phyloP scores from a whole-genome alignment of 2,329 filamentous ascomycete species.

The Aureobasidium sp. region DNA sequence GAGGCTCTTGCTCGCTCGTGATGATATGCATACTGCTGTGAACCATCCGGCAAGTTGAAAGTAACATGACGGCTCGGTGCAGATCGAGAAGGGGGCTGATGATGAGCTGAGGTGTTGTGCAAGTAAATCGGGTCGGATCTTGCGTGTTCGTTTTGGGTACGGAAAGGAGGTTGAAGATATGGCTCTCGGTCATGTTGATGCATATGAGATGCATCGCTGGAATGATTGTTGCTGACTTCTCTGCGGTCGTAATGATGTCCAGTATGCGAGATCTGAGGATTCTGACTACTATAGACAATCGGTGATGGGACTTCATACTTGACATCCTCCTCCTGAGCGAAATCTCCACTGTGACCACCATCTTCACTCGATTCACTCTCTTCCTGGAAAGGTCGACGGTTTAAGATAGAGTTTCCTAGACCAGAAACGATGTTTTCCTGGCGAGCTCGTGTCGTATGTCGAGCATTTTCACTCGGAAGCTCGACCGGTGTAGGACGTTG shows the following conservation, averaged over 20 bases:
- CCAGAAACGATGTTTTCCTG: background rate
- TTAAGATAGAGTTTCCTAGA: background rate
- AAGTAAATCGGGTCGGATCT: background rate
- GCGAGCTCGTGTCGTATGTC: background rate
- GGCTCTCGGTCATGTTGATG: background rate
- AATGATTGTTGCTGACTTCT: background rate
- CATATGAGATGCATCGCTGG: background rate
- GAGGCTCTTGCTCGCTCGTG: background rate
- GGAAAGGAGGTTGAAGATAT: background rate
- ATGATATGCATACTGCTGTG: background rate
- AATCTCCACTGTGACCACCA: background rate
- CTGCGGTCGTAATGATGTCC: background rate
- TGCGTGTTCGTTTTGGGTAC: background rate
- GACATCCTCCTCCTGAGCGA: background rate
- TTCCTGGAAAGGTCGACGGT: background rate
- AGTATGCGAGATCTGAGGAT: background rate
- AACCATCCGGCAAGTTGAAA: background rate
- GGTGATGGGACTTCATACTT: background rate
- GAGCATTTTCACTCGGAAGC: background rate
- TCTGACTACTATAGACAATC: background rate
- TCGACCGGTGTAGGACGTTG: background rate
- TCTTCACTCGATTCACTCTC: background rate
- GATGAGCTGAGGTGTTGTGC: background rate
- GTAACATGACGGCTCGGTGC: background rate
- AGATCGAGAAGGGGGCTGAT: background rate